Evolutionary conservation across 352 stramenopile genomes (phyloP), one percentile per base, ranked within the genome.

Genomic region (Pythium monospermum): DNA sequence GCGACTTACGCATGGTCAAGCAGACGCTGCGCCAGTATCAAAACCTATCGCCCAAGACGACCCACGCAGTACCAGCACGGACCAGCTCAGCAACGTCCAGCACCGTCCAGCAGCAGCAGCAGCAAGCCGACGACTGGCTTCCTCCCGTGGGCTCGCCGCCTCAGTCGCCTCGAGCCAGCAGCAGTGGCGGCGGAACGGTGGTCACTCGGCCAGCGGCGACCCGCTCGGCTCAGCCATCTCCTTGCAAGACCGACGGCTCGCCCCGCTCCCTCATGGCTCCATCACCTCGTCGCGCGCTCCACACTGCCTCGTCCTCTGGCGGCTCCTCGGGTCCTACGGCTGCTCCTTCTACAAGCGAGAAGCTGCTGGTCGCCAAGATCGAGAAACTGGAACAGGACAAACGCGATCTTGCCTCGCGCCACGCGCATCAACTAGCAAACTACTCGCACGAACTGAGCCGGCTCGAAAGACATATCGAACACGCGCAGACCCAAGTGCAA

Each of bases 361-460:
- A 35, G 18, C 22, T 49, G 18, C 33, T 45, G 5, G 30, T 26
- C 3, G 48, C 59, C 13, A 61, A 62, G 31, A 39, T 67, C 41
- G 48, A 62, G 25, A 67, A 67, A 26, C 46, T 64, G 3, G 79
- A 88, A 41, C 58, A 72, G 6, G 76, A 87, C 13, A 82, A 76
- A 13, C 72, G 76, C 22, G 62, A 80, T 3, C 35, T 71, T 2
- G 49, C 68, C 8, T 43, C 55, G 0, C 72, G 78, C 0, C 75
- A 88, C n/a, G 60, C 68, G 3, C 69, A 85, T 25, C 76, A 91
- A 57, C 53, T 86, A 5, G 67, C 76, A 11, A 86, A 79, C 32
- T 91, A 85, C 19, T 81, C 73, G 0, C 74, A 85, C 33, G 75
- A 85, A 23, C 60, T 85, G 10, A 82, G 76, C 13, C 67, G 78